Percentiles rank a stretch among this genome's conserved stretches.
Evolutionary conservation across 2,329 filamentous ascomycete genomes (phyloP).

Genomic region (Teratosphaeria pseudoeucalypti): DNA sequence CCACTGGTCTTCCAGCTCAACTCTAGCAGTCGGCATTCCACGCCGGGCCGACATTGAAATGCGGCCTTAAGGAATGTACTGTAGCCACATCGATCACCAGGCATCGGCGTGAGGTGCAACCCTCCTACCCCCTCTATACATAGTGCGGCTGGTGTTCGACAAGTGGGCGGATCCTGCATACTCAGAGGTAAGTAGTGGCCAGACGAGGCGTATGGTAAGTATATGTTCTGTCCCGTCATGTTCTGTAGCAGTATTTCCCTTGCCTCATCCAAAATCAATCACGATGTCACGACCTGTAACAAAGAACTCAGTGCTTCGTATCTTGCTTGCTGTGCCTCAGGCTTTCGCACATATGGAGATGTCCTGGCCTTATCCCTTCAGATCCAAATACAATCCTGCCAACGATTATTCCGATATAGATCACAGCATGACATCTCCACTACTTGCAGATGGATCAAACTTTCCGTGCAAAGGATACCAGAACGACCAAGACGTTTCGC

Average conservation of each 20-base stretch:
- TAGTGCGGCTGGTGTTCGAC: not conserved
- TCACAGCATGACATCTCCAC: conserved; percentile 62
- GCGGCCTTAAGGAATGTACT: not conserved
- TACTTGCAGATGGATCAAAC: conserved; percentile 50
- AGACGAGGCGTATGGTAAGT: not conserved
- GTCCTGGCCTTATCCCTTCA: conserved; percentile 44
- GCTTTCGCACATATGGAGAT: conserved; percentile 43
- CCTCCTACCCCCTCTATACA: not conserved
- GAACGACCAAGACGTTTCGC: conserved; percentile 38
- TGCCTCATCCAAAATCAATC: not conserved
- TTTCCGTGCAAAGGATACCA: conserved; percentile 69
- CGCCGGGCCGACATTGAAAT: not conserved
- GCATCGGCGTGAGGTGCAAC: not conserved
- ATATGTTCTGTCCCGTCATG: not conserved
- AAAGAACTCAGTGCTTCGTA: conserved; percentile 1
- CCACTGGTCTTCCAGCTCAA: not conserved
- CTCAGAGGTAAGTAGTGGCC: conserved; percentile 3
- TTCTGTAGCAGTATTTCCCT: not conserved
- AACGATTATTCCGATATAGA: conserved; percentile 43
- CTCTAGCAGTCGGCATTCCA: not conserved
- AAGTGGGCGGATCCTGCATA: not conserved
- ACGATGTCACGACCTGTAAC: not conserved
- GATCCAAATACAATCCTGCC: conserved; percentile 40
- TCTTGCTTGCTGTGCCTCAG: conserved; percentile 10
- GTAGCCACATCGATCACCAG: not conserved